These are phyloP conservation scores for Phalaenopsis equestris DNA, from an alignment of 106 monocot genomes.

Conservation along the genomic window DNA sequence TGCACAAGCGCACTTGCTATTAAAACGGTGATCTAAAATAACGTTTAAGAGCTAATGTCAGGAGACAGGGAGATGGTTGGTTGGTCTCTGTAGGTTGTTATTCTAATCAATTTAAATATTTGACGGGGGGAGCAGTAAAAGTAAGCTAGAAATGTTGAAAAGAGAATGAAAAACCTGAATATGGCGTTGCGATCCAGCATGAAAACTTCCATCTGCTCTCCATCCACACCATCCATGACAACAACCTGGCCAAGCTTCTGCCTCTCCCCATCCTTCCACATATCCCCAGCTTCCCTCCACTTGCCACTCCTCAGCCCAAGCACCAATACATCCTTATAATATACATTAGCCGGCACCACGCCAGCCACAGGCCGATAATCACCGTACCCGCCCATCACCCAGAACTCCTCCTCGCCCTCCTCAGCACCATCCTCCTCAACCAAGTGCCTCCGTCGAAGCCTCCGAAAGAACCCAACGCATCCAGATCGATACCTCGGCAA, in stretches of 20 bases:
- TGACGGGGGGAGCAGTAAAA: neutral
- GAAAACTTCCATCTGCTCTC: conserved; percentile 32
- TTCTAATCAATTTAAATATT: neutral
- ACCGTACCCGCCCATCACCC: conserved; percentile 93
- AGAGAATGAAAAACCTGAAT: conserved; percentile 37
- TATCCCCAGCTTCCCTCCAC: conserved; percentile 75
- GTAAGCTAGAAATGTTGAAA: neutral
- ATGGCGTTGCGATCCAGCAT: conserved; percentile 69
- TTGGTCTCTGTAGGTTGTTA: neutral
- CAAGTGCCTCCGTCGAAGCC: neutral
- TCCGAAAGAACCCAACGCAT: conserved; percentile 47
- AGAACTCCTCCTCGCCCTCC: conserved; percentile 48
- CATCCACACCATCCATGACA: conserved; percentile 39
- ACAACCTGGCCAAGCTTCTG: conserved; percentile 52
- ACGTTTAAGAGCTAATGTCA: too few relatives aligned
- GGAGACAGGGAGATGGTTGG: too few relatives aligned
- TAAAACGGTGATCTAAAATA: too few relatives aligned
- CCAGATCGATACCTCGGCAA: conserved; percentile 57
- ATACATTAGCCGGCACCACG: conserved; percentile 60
- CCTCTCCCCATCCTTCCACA: conserved; percentile 81
- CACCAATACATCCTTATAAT: conserved; percentile 63
- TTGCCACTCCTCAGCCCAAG: conserved; percentile 54
- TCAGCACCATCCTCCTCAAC: neutral
- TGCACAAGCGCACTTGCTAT: too few relatives aligned
- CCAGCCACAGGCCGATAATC: conserved; percentile 55